phyloP scores from a whole-genome alignment of 257 asterid species.

The Lantana camara region DNA sequence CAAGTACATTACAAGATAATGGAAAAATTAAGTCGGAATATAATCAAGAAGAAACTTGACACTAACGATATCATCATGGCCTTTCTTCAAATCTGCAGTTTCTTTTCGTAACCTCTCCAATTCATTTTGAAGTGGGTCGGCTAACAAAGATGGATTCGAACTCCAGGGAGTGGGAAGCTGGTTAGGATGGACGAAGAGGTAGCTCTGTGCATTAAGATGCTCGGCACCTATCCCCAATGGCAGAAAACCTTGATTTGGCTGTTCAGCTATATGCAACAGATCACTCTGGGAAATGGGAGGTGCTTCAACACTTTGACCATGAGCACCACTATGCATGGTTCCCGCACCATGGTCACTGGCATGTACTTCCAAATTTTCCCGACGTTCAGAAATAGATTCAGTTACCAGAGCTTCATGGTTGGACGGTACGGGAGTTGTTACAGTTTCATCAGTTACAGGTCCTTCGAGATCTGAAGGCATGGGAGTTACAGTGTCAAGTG shows the following conservation, averaged over 20 bases:
- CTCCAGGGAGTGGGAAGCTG: slow-evolving; percentile 34
- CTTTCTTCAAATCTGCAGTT: slow-evolving; percentile 40
- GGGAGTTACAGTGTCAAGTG: slow-evolving; percentile 29
- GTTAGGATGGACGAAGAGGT: slow-evolving; percentile 28
- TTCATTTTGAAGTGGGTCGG: slow-evolving; percentile 58
- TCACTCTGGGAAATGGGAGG: slow-evolving; percentile 24
- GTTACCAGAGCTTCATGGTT: slow-evolving; percentile 27
- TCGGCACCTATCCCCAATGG: slow-evolving; percentile 30
- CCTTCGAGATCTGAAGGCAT: slow-evolving; percentile 32
- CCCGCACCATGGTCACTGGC: slow-evolving; percentile 21
- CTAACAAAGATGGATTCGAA: slow-evolving; percentile 27
- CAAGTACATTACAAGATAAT: slow-evolving; percentile 15
- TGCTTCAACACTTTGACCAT: slow-evolving; percentile 24
- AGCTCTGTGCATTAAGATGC: slow-evolving; percentile 25
- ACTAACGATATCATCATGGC: slow-evolving; percentile 52
- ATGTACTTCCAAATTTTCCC: slow-evolving; percentile 32
- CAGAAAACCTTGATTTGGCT: slow-evolving; percentile 35
- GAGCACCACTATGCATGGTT: slow-evolving; percentile 23
- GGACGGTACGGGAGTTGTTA: slow-evolving; percentile 24
- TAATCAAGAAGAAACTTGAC: slow-evolving; percentile 33
- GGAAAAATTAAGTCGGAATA: slow-evolving; percentile 18
- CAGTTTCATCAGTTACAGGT: slow-evolving; percentile 28
- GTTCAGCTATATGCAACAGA: slow-evolving; percentile 26
- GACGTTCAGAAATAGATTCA: slow-evolving; percentile 36
- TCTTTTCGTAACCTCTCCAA: slow-evolving; percentile 51